Percentiles rank a stretch among this genome's conserved stretches.
These are phyloP conservation scores for Cercospora citrullina DNA, from an alignment of 2,329 filamentous ascomycete genomes.

Conservation along the genomic window DNA sequence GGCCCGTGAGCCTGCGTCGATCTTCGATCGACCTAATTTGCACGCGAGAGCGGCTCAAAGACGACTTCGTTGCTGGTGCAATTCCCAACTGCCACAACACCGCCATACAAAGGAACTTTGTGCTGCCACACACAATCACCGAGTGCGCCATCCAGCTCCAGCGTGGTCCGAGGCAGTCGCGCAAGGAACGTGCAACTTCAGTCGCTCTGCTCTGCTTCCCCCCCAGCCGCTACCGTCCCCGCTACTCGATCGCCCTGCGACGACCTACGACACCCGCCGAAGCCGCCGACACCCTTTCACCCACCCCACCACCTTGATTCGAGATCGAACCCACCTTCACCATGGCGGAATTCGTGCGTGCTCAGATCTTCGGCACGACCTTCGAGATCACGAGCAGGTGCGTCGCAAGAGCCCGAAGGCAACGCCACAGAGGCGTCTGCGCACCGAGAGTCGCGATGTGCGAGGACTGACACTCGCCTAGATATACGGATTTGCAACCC, in stretches of 20 bases:
- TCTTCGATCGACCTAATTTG: neutral
- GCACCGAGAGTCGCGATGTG: conserved; percentile 9
- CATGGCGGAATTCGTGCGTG: conserved; percentile 99
- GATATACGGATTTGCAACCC: conserved; percentile 96
- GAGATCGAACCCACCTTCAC: conserved; percentile 13
- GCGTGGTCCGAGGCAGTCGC: neutral
- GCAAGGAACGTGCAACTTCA: conserved; percentile 7
- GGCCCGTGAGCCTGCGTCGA: conserved; percentile 5
- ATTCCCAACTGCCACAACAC: neutral
- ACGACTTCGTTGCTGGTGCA: conserved; percentile 1
- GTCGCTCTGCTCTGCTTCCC: neutral
- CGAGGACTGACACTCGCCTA: conserved; percentile 44
- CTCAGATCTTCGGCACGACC: conserved; percentile 98
- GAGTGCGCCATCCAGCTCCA: neutral
- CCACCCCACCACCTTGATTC: neutral
- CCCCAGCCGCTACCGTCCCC: neutral
- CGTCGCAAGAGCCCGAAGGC: conserved; percentile 25
- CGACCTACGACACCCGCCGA: conserved; percentile 2
- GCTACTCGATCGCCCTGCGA: conserved; percentile 2
- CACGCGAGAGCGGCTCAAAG: conserved; percentile 1
- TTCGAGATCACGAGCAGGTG: conserved; percentile 99
- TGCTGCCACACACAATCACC: neutral
- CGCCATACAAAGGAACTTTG: neutral
- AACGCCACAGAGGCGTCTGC: conserved; percentile 11
- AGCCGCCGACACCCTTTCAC: neutral